Percentiles rank a stretch among this genome's conserved stretches.
phyloP scores from a whole-genome alignment of 345 rosid species.

The Citrus sinensis region DNA sequence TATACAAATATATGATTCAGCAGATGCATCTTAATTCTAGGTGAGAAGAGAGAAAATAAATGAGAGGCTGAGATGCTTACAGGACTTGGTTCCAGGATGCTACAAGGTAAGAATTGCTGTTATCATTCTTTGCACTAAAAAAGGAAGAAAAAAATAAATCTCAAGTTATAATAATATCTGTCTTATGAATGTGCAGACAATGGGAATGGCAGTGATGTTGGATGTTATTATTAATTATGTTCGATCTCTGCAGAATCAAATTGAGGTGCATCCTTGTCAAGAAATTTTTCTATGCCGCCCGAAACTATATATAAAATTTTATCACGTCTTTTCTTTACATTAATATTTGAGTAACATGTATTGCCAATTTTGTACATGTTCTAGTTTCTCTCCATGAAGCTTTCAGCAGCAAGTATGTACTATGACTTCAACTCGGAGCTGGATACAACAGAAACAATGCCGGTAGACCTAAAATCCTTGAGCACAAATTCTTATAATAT shows the following conservation, averaged over 20 bases:
- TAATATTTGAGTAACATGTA: neutral
- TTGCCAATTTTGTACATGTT: neutral
- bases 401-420: constrained; percentile 50
- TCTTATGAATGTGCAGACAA: constrained; percentile 35
- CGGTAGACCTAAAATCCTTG: neutral
- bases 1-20: neutral
- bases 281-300: neutral
- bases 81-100: constrained; percentile 71
- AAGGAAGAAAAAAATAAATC: too few species aligned
- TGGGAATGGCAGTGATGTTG: constrained; percentile 80
- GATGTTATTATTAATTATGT: constrained; percentile 58
- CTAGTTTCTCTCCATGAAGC: constrained; percentile 61
- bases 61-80: constrained; percentile 58
- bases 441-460: constrained; percentile 30
- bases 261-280: constrained; percentile 34
- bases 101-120: constrained; percentile 38
- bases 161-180: too few species aligned
- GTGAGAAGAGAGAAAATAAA: constrained; percentile 69
- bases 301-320: neutral
- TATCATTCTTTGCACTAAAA: neutral
- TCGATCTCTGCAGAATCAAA: constrained; percentile 63
- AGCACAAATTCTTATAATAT: neutral
- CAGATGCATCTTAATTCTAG: constrained; percentile 15
- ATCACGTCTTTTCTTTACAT: neutral
- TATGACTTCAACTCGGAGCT: constrained; percentile 36